Base-by-base conservation (phyloP, 1,284 basidiomycete genomes). In the Schizophyllum amplum region DNA sequence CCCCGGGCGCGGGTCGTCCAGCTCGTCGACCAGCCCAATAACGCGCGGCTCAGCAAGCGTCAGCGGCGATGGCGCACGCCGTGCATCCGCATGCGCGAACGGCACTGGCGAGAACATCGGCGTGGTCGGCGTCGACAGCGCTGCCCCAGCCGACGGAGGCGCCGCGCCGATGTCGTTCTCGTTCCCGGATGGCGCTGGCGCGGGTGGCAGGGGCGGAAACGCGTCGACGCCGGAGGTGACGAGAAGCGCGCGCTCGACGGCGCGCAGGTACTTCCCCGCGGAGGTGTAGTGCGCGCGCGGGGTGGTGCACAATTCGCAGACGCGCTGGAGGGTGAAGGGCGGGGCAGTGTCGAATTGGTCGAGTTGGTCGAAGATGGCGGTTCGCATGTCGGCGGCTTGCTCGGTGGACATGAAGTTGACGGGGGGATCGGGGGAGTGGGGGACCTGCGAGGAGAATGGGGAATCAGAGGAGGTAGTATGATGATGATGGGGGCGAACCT, bases 241-340 rank as follows among this genome's bases (percentile, higher is more conserved):
- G 24, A 92, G 85, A 20, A 95, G 74, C 15, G 87, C 78, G 66
- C 90, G 91, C 65, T 95, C 91, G 11, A 97, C 73, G 0, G 94
- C 94, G 9, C 94, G 90, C 22, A 96, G 78, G 69, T 94, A 97
- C 72, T 97, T 97, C 51, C 94, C 92, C 4, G 92, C 72, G 24
- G 81, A 80, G 47, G 77, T 84, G 76, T 97, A 95, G 62, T 91
- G 80, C 53, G 78, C 73, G 59, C 77, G 78, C 2, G 94, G 93
- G 27, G 80, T 71, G 5, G 87, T 63, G 51, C 86, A 84, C n/a
- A 98, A 81, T 67, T 97, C 94, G 64, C 90, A 92, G 17, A 97
- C 72, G 42, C 94, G 86, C 70, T 98, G 94, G 54, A 97, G 87
- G 4, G 94, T 96, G 71, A 97, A 98, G 2, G 94, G 94, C 0